A percentile compares a stretch with the other conserved stretches of the same genome.
These are phyloP conservation scores for Phaeomoniella chlamydospora DNA, from an alignment of 2,329 filamentous ascomycete species.

Conservation along the genomic window DNA sequence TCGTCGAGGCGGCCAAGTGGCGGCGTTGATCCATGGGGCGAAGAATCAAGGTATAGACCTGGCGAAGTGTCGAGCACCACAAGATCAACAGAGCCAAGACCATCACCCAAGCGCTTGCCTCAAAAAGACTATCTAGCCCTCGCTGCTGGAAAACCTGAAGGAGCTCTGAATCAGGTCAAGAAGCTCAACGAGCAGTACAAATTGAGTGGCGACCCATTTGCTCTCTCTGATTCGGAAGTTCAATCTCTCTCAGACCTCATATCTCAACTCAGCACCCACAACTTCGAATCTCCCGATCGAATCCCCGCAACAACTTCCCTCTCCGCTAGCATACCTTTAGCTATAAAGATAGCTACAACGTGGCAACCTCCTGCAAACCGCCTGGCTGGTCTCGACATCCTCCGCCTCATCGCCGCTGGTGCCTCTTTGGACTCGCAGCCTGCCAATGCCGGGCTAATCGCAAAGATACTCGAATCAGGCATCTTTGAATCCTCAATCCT, in stretches of 20 bases:
- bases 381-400: slow-evolving; percentile 70
- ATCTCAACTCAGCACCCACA: slow-evolving; percentile 41
- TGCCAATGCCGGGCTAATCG: slow-evolving; percentile 41
- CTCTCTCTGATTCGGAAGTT: slow-evolving; percentile 60
- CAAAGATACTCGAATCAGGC: slow-evolving; percentile 41
- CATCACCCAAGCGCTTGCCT: slow-evolving; percentile 49
- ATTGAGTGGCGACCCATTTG: slow-evolving; percentile 54
- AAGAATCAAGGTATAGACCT: slow-evolving; percentile 64
- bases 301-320: slow-evolving; percentile 19
- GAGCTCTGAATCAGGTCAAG: slow-evolving; percentile 62
- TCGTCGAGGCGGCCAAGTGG: slow-evolving; percentile 29
- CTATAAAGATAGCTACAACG: slow-evolving; percentile 52
- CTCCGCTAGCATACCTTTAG: slow-evolving; percentile 12
- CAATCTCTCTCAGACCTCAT: slow-evolving; percentile 47
- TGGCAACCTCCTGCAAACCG: slow-evolving; percentile 67
- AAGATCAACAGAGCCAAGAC: slow-evolving; percentile 6
- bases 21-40: slow-evolving; percentile 60
- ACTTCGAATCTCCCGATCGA: slow-evolving; percentile 12
- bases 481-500: slow-evolving; percentile 44
- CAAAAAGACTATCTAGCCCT: slow-evolving; percentile 70
- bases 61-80: slow-evolving; percentile 39
- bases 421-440: slow-evolving; percentile 45
- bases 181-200: slow-evolving; percentile 58
- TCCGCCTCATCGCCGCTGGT: slow-evolving; percentile 65
- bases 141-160: slow-evolving; percentile 52